Conservation (phyloP, 805 yeast genomes). For the Schwanniomyces polymorphus region DNA sequence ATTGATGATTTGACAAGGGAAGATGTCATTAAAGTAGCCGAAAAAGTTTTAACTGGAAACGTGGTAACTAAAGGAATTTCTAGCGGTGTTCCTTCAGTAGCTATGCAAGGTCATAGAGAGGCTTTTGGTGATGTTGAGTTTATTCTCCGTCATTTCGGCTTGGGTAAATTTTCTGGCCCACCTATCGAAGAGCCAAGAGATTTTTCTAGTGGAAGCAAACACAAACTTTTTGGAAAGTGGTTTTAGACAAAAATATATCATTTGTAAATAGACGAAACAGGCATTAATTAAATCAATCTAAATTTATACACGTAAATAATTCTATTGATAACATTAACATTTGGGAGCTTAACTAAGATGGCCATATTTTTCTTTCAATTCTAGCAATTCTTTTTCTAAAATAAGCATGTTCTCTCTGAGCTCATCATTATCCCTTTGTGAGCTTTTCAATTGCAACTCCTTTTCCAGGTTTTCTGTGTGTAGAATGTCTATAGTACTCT, state of each 20-base stretch:
- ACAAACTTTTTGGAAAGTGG: constrained; percentile 16
- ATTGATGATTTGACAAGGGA: constrained; percentile 66
- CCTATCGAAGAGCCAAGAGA: constrained; percentile 18
- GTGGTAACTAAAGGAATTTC: constrained; percentile 46
- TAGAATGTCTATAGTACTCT: constrained; percentile 37
- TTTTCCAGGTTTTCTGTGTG: constrained; percentile 40
- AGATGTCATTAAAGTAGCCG: constrained; percentile 75
- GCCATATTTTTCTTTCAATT: constrained; percentile 43
- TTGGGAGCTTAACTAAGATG: neutral
- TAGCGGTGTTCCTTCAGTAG: constrained; percentile 75
- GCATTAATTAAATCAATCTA: neutral
- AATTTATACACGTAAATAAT: neutral
- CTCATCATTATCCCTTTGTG: constrained; percentile 57
- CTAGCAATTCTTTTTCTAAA: constrained; percentile 57
- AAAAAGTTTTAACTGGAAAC: constrained; percentile 69
- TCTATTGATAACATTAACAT: neutral
- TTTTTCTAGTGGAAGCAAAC: constrained; percentile 7
- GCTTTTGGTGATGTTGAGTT: constrained; percentile 80
- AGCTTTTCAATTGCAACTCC: constrained; percentile 44
- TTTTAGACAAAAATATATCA: constrained; percentile 8
- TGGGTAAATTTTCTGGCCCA: constrained; percentile 48
- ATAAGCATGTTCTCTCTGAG: constrained; percentile 52
- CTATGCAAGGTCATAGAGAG: constrained; percentile 85
- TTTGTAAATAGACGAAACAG: neutral
- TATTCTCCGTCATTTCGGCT: constrained; percentile 67